Evolutionary conservation across 371 early-diverging fungal species (phyloP).

Genomic region (Rhizopus delemar): DNA sequence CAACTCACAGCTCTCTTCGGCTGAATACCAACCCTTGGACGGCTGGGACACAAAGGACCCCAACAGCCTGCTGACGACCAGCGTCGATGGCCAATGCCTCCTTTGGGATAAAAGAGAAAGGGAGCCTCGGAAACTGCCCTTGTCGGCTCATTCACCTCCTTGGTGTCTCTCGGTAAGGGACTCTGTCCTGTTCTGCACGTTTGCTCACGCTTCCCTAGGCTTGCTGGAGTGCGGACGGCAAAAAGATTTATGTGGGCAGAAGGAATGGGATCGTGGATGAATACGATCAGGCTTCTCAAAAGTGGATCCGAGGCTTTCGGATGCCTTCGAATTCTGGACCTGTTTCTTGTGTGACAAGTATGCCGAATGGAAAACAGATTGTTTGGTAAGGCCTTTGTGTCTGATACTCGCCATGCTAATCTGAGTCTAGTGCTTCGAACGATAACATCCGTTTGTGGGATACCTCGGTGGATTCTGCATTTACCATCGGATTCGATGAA

Average conservation of each 20-base stretch:
- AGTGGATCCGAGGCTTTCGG: conserved; percentile 67
- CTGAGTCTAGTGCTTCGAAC: conserved; percentile 72
- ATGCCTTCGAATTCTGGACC: conserved; percentile 93
- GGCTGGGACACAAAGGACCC: conserved; percentile 38
- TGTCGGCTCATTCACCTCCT: conserved; percentile 78
- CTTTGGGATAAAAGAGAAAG: conserved; percentile 82
- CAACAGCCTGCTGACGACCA: conserved; percentile 71
- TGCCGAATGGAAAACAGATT: conserved; percentile 83
- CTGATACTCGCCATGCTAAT: not conserved
- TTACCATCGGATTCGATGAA: conserved; percentile 32
- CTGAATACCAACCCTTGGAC: conserved; percentile 68
- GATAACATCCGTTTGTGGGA: conserved; percentile 96
- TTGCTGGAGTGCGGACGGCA: conserved; percentile 86
- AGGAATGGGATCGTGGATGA: conserved; percentile 90
- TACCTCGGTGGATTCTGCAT: conserved; percentile 41
- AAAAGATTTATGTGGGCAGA: conserved; percentile 72
- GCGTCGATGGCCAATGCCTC: conserved; percentile 81
- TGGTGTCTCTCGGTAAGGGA: conserved; percentile 80
- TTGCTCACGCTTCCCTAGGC: conserved; percentile 41
- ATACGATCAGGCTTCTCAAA: conserved; percentile 75
- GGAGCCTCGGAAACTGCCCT: conserved; percentile 54
- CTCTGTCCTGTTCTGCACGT: not conserved
- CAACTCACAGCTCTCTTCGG: conserved; percentile 78
- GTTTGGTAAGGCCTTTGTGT: conserved; percentile 64
- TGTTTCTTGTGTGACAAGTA: conserved; percentile 73